These are phyloP conservation scores for Entoloma clypeatum DNA, from an alignment of 1,284 basidiomycete genomes.

Conservation along the genomic window DNA sequence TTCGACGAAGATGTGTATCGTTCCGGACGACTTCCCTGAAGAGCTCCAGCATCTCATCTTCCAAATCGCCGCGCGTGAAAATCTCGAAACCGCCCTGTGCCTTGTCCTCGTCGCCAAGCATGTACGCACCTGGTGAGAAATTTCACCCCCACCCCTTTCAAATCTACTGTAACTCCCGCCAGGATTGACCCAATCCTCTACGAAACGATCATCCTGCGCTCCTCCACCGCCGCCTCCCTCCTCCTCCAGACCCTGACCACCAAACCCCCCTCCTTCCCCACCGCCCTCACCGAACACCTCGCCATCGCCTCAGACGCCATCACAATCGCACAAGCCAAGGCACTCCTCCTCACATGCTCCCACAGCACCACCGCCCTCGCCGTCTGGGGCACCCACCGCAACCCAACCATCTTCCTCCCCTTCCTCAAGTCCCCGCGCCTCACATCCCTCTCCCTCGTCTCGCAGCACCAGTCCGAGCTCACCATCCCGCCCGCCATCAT, in stretches of 20 bases:
- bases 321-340: slow-evolving; percentile 21
- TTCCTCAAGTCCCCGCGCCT: slow-evolving; percentile 19
- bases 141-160: neutral
- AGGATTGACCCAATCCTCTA: slow-evolving; percentile 28
- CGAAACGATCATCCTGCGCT: slow-evolving; percentile 21
- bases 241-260: slow-evolving; percentile 17
- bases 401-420: slow-evolving; percentile 19
- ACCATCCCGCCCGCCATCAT: slow-evolving; percentile 19
- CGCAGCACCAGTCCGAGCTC: slow-evolving; percentile 12
- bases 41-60: slow-evolving; percentile 24
- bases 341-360: slow-evolving; percentile 21
- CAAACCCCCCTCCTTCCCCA: slow-evolving; percentile 15
- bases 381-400: slow-evolving; percentile 17
- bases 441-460: slow-evolving; percentile 18
- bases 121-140: slow-evolving; percentile 20
- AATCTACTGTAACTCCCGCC: neutral
- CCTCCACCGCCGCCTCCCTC: slow-evolving; percentile 14
- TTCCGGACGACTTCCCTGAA: slow-evolving; percentile 14
- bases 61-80: slow-evolving; percentile 20
- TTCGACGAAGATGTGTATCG: slow-evolving; percentile 2
- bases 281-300: slow-evolving; percentile 16
- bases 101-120: slow-evolving; percentile 22
- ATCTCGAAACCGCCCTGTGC: slow-evolving; percentile 15
- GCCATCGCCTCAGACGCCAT: slow-evolving; percentile 19
- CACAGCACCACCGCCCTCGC: slow-evolving; percentile 17